Base-by-base conservation (phyloP, 1,284 basidiomycete genomes). In the Thecaphora thlaspeos region DNA sequence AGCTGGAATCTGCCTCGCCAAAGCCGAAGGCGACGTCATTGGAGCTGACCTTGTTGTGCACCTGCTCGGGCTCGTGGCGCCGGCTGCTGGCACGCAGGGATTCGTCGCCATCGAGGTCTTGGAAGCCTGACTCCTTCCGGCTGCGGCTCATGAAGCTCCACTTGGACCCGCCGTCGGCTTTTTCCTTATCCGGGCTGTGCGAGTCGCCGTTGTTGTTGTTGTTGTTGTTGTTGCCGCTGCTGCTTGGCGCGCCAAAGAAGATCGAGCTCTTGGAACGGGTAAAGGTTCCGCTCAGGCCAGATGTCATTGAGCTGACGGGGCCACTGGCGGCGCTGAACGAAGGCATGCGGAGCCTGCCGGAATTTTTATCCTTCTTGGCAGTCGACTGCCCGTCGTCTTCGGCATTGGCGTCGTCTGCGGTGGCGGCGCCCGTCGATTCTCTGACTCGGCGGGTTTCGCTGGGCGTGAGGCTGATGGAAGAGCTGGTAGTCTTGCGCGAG, bases 51-150 rank as follows among this genome's bases (percentile, higher is more conserved):
- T 28, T n/a, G 21, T 45, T 30, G 23, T 34, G 43, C 17, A 21
- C 19, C 18, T 21, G 28, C 8, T 24, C 18, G n/a, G 10, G 9
- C n/a, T 41, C 40, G 40, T 4, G 40, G 37, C 37, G 15, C 37
- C 5, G 19, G 37, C 17, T 36, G 11, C 11, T n/a, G 7, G 15
- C 37, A 4, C 17, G 37, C 5, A 4, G 17, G 17, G 15, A 5
- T 5, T 21, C 37, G 19, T 17, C 15, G 37, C 17, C 7, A 15
- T 38, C 37, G 17, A 38, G 15, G 17, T 38, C 37, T 15, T n/a
- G 19, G 47, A 66, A 66, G 0, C 62, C 62, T 23, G 18, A 37
- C 18, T 58, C 51, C 46, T 58, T 61, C 28, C 56, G 57, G 17
- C 48, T 45, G 2, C 57, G 28, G 8, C 39, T 26, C 32, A 48